Conservation (phyloP, 352 stramenopile species). For the Pythium phragmiticola region DNA sequence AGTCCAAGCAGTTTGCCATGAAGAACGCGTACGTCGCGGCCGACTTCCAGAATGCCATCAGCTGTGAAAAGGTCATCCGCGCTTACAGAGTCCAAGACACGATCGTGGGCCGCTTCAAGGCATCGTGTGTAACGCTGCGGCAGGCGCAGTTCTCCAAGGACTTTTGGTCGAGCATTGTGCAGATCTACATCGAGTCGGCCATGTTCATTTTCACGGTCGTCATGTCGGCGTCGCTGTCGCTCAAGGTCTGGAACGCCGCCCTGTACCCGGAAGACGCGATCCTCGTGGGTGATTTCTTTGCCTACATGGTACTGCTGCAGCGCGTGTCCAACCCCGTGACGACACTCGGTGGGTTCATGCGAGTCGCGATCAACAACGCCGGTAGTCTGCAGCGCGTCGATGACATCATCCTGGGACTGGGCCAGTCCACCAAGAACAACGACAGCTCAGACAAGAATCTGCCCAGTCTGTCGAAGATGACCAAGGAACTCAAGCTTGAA, state of each 20-base stretch:
- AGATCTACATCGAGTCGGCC: slow-evolving; percentile 89
- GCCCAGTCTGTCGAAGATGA: slow-evolving; percentile 78
- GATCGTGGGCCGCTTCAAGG: slow-evolving; percentile 68
- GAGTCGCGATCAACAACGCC: slow-evolving; percentile 84
- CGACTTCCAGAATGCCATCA: slow-evolving; percentile 85
- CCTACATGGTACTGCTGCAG: slow-evolving; percentile 72
- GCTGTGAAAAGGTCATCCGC: slow-evolving; percentile 85
- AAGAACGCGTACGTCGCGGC: slow-evolving; percentile 87
- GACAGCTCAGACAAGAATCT: slow-evolving; percentile 56
- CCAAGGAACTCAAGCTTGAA: slow-evolving; percentile 70
- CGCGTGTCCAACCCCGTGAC: slow-evolving; percentile 84
- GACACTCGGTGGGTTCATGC: slow-evolving; percentile 86
- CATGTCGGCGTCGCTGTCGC: slow-evolving; percentile 79
- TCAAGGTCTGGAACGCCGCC: slow-evolving; percentile 72
- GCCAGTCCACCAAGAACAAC: slow-evolving; percentile 25
- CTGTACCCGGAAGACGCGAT: slow-evolving; percentile 39
- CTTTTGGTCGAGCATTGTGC: slow-evolving; percentile 88
- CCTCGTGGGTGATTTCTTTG: slow-evolving; percentile 79
- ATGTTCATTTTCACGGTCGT: slow-evolving; percentile 91
- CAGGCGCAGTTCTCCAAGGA: slow-evolving; percentile 89
- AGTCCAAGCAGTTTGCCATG: slow-evolving; percentile 83
- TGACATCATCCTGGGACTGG: slow-evolving; percentile 76
- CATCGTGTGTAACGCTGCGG: slow-evolving; percentile 54
- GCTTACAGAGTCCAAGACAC: slow-evolving; percentile 82
- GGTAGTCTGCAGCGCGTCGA: slow-evolving; percentile 85